Percentiles rank a stretch among this genome's conserved stretches.
phyloP scores from a whole-genome alignment of 140 eudicot genomes.

The Bidens hawaiensis region DNA sequence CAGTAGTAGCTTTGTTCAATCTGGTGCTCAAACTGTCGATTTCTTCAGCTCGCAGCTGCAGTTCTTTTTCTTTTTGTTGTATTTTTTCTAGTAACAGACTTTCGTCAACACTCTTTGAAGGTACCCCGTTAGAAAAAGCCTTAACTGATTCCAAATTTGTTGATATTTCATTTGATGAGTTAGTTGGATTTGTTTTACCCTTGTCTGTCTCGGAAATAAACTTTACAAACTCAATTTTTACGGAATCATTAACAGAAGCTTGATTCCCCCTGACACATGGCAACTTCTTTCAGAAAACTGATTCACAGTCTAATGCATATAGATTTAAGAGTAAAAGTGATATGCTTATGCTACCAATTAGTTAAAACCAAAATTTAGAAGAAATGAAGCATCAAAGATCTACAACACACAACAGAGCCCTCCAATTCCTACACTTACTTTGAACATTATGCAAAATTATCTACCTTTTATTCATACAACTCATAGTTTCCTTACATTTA shows the following conservation, averaged over 20 bases:
- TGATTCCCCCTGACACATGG: constrained; percentile 62
- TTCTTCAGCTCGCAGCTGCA: constrained; percentile 29
- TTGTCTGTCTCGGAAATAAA: constrained; percentile 2
- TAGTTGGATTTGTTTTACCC: constrained; percentile 10
- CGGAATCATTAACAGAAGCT: constrained; percentile 46
- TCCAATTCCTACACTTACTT: neutral
- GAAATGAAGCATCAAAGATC: neutral
- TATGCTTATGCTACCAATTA: neutral
- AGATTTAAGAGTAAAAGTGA: neutral
- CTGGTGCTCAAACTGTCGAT: constrained; percentile 37
- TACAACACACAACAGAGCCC: neutral
- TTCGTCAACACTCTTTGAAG: constrained; percentile 38
- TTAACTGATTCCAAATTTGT: constrained; percentile 27
- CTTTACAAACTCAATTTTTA: constrained; percentile 33
- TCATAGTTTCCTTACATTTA: too few species aligned
- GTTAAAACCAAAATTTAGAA: neutral
- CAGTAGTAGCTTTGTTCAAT: constrained; percentile 38
- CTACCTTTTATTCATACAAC: neutral
- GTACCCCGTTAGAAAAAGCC: constrained; percentile 29
- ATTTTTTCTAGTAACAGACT: constrained; percentile 32
- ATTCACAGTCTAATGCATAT: neutral
- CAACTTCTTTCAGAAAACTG: constrained; percentile 1
- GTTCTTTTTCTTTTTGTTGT: constrained; percentile 45
- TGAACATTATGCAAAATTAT: neutral
- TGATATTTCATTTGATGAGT: constrained; percentile 6